Base-by-base conservation (phyloP, 2,329 filamentous ascomycete species). In the Teratosphaeria epicoccoides region DNA sequence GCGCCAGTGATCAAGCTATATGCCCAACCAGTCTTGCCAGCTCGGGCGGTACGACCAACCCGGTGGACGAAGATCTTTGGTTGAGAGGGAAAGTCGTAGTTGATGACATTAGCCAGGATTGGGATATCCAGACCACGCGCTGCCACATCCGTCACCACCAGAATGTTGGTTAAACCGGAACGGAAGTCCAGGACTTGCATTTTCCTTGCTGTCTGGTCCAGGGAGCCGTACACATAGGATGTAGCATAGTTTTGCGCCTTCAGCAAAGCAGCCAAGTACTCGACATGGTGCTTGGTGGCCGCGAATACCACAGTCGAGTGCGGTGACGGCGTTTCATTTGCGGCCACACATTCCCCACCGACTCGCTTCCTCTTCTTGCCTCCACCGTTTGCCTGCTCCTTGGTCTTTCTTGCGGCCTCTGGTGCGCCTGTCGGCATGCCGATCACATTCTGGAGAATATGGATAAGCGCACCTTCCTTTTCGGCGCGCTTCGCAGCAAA, bases 101-200 rank as follows among this genome's bases (percentile, higher is more conserved):
- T 97, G 74, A 98, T 91, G 53, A 98, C 93, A 66, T 98, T 97
- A 52, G 88, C 90, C 29, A 98, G 77, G 46, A 96, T 80, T 0
- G 93, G 93, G 59, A 98, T 95, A 81, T 98, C 93, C 55, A 98
- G 94, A 81, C 93, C 91, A 76, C 93, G 81, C 22, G 93, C 93
- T 12, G 93, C 93, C 50, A 98, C 89, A 67, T 98, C 93, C 1
- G 93, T 98, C 44, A 97, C 91, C 2, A 98, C 90, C 7, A 98
- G 73, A 46, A 98, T 89, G 60, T 95, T 91, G 0, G 88, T 86
- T 57, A 85, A 79, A 6, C 93, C 93, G 23, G 76, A 78, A 53
- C 94, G 79, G 68, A 98, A 98, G 57, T 90, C 84, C 53, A 95
- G 85, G 12, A 97, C 88, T 63, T 98, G 89, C 23, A 89, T 85